Evolutionary conservation across 305 asterid genomes (phyloP).

Genomic region (Striga hermonthica): DNA sequence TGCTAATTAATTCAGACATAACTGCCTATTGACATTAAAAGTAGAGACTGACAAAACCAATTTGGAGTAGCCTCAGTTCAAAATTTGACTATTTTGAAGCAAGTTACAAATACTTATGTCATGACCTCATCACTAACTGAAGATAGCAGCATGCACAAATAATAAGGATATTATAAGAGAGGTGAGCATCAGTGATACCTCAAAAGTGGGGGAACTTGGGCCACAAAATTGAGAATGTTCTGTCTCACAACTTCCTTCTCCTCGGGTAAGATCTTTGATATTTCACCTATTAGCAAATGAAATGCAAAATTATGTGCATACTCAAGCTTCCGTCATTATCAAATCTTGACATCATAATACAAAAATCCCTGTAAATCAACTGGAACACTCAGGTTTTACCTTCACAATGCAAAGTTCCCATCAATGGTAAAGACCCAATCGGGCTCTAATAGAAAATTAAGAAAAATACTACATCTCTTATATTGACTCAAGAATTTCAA

Average conservation of each 20-base stretch:
- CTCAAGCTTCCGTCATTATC: not conserved
- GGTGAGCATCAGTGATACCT: conserved; percentile 45
- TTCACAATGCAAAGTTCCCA: not conserved
- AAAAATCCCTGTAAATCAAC: not conserved
- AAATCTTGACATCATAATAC: conserved; percentile 10
- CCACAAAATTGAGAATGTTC: conserved; percentile 67
- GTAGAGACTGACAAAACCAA: too few relatives aligned
- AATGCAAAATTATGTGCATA: conserved; percentile 14
- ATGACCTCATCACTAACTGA: too few relatives aligned
- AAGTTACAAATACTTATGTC: too few relatives aligned
- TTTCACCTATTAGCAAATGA: conserved; percentile 53
- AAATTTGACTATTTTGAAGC: too few relatives aligned
- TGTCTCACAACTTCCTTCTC: conserved; percentile 95
- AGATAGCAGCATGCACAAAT: not conserved
- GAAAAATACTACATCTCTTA: too few relatives aligned
- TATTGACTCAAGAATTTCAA: too few relatives aligned
- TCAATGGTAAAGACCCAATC: not conserved
- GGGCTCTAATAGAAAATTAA: too few relatives aligned
- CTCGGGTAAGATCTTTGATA: conserved; percentile 65
- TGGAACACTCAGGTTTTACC: conserved; percentile 16
- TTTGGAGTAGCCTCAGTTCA: too few relatives aligned
- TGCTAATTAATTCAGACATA: conserved; percentile 5
- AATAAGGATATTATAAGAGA: not conserved
- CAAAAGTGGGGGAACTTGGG: conserved; percentile 77
- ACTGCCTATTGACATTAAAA: not conserved